Percentiles rank a stretch among this genome's conserved stretches.
Evolutionary conservation across 331 rosid genomes (phyloP).

Genomic region (Arachis monticola): DNA sequence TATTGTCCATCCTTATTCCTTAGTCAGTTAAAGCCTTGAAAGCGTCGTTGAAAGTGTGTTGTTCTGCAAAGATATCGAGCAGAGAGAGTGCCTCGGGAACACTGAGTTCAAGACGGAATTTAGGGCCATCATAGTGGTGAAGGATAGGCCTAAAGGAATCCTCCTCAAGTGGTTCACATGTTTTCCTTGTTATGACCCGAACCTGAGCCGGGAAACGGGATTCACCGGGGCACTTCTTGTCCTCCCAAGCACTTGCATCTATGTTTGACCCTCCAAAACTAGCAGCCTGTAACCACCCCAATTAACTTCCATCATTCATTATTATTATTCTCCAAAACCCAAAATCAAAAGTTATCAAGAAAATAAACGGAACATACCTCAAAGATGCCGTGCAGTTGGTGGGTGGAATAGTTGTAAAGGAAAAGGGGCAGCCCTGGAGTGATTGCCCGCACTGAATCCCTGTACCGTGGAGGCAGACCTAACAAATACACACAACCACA

Average conservation of each 20-base stretch:
- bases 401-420: no score
- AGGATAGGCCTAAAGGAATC: slow-evolving; percentile 96
- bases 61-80: slow-evolving; percentile 55
- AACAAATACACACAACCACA: no score
- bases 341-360: neutral
- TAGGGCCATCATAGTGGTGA: slow-evolving; percentile 93
- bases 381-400: no score
- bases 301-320: neutral
- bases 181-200: slow-evolving; percentile 69
- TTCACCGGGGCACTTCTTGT: slow-evolving; percentile 82
- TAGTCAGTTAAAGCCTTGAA: slow-evolving; percentile 40
- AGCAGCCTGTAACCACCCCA: slow-evolving; percentile 61
- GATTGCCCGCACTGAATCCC: no score
- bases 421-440: no score
- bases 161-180: slow-evolving; percentile 83
- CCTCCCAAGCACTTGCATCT: slow-evolving; percentile 94
- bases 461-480: no score
- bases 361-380: no score
- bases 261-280: slow-evolving; percentile 90
- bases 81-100: slow-evolving; percentile 77
- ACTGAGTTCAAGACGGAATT: slow-evolving; percentile 84
- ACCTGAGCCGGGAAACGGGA: slow-evolving; percentile 98
- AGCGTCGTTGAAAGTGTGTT: slow-evolving; percentile 40
- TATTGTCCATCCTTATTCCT: slow-evolving; percentile 28
- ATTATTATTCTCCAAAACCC: neutral